Evolutionary conservation across 148 eudicot species (phyloP).

Genomic region (Oxyria digyna): DNA sequence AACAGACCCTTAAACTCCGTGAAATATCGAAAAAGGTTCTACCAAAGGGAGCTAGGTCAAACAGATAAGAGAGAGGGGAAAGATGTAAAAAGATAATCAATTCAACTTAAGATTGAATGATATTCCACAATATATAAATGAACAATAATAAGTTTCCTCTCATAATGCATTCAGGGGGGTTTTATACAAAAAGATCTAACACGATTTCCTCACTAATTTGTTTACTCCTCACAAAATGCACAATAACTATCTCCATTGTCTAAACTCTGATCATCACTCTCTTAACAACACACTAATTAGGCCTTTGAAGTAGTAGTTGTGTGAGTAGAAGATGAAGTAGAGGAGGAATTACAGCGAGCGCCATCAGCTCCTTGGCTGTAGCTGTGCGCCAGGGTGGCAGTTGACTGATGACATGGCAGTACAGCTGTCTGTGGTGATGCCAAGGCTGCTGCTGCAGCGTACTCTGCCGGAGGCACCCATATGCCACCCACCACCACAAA

Average conservation of each 20-base stretch:
- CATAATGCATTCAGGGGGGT: neutral
- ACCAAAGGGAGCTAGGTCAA: too few species aligned
- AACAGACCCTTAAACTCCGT: too few species aligned
- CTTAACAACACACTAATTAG: neutral
- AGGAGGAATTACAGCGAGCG: constrained; percentile 4
- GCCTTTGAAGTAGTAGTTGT: constrained; percentile 7
- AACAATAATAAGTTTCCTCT: neutral
- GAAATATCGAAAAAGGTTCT: too few species aligned
- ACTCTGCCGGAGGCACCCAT: constrained; percentile 11
- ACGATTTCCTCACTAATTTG: neutral
- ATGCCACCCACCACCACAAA: constrained; percentile 10
- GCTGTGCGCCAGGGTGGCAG: neutral
- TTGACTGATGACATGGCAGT: neutral
- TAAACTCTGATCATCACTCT: neutral
- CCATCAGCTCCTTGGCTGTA: neutral
- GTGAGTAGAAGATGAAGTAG: constrained; percentile 8
- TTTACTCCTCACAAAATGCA: neutral
- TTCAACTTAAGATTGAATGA: constrained; percentile 1
- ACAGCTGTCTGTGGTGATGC: too few species aligned
- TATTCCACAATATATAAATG: neutral
- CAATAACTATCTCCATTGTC: neutral
- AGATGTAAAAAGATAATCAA: neutral
- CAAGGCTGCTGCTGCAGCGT: too few species aligned
- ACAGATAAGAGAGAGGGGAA: neutral
- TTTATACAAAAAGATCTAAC: neutral